Evolutionary conservation across 805 yeast species (phyloP), one percentile per base, ranked within the genome.

Genomic region (Zygosaccharomyces kombuchaensis): DNA sequence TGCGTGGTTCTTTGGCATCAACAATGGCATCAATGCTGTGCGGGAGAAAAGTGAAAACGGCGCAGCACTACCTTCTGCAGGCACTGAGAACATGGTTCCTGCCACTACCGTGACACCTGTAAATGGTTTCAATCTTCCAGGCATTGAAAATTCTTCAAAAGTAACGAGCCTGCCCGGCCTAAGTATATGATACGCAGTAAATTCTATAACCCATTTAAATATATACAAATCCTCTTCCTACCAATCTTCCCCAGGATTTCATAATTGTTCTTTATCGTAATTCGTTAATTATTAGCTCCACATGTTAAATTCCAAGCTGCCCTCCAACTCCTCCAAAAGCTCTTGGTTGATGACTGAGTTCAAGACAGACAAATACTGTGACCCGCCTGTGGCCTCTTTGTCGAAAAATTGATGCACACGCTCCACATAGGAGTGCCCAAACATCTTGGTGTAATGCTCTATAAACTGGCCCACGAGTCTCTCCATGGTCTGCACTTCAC

Each of bases 1-100:
- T 31, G 80, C 81, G 5, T 78, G 82, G 82, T 72, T 67, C 54
- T 71, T 70, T 50, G 75, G 74, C n/a, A 71, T 64, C 21, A 64
- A 64, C 35, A 63, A 64, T 41, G 61, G 63, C 40, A 61, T 60
- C n/a, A 62, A 62, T 38, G 67, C 67, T 6, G 60, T 64, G 2
- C 56, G 68, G 51, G 62, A 58, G 16, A 64, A 64, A 36, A 54
- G 62, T 23, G 67, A 63, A 42, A 57, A 58, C 47, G 68, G 68
- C 35, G 62, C 63, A 7, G 67, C 68, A 5, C 60, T 62, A 16
- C 68, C 68, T 3, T 51, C 57, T 9, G 45, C 44, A 25, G 47
- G 50, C 2, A 35, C 40, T 5, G 53, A 49, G 9, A 40, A 43
- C 8, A 32, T 42, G 16, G 35, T 36, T 16, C 8, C 43, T 22